These are phyloP conservation scores for Lepidopterella palustris DNA, from an alignment of 495 filamentous ascomycete genomes.

Conservation along the genomic window DNA sequence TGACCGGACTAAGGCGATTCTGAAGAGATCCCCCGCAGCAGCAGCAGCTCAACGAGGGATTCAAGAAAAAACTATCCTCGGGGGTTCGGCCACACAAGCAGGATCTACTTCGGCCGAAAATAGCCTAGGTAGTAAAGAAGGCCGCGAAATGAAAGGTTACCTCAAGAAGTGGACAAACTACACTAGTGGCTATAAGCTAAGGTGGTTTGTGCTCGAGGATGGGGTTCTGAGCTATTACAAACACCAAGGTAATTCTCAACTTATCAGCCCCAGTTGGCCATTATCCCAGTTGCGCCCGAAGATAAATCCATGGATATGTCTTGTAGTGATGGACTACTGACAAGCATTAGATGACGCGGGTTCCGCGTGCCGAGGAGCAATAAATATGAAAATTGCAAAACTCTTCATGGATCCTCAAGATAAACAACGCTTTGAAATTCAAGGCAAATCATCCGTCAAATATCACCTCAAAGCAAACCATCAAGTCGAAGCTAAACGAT, in stretches of 20 bases:
- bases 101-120: conserved; percentile 52
- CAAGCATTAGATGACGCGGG: conserved; percentile 67
- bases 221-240: conserved; percentile 98
- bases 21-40: conserved; percentile 91
- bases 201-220: conserved; percentile 97
- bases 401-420: conserved; percentile 94
- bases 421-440: conserved; percentile 94
- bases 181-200: conserved; percentile 86
- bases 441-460: conserved; percentile 97
- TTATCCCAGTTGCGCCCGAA: too few relatives aligned
- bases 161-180: conserved; percentile 99
- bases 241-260: conserved; percentile 60
- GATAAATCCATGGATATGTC: too few relatives aligned
- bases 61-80: conserved; percentile 91
- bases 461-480: conserved; percentile 97
- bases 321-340: conserved; percentile 4
- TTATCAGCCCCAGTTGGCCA: background rate
- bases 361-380: conserved; percentile 89
- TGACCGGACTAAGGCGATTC: conserved; percentile 73
- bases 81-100: conserved; percentile 42
- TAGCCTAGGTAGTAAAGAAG: conserved; percentile 68
- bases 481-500: conserved; percentile 83
- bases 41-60: conserved; percentile 91
- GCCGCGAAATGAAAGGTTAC: conserved; percentile 95
- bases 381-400: conserved; percentile 95